These are phyloP conservation scores for Echites panduratus DNA, from an alignment of 257 asterid genomes.

Conservation along the genomic window DNA sequence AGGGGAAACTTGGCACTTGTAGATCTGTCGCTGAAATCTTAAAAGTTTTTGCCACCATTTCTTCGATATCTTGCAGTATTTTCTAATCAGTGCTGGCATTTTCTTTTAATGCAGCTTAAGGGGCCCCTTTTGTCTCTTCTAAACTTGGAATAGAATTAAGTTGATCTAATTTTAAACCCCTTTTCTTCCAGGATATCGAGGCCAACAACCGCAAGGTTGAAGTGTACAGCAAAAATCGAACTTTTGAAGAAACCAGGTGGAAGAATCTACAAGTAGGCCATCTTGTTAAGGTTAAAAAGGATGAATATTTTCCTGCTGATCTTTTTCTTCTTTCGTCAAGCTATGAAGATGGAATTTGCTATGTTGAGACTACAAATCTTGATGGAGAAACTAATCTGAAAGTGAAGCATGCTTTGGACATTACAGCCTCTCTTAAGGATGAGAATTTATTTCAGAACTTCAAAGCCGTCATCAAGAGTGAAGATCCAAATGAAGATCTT, in stretches of 20 bases:
- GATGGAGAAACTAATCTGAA: conserved; percentile 97
- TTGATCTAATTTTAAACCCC: neutral
- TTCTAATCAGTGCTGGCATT: neutral
- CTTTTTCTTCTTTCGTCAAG: conserved; percentile 81
- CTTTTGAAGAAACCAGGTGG: conserved; percentile 60
- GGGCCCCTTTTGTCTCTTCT: neutral
- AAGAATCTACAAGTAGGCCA: conserved; percentile 80
- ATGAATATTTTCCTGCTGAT: conserved; percentile 90
- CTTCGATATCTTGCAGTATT: neutral
- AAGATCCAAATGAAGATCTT: conserved; percentile 95
- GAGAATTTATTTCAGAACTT: conserved; percentile 49
- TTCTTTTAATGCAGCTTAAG: neutral
- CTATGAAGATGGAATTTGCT: conserved; percentile 87
- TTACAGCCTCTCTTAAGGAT: conserved; percentile 52
- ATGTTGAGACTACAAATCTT: conserved; percentile 85
- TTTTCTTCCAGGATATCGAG: conserved; percentile 62
- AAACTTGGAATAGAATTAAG: neutral
- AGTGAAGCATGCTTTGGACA: conserved; percentile 79
- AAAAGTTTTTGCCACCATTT: neutral
- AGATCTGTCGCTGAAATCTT: neutral
- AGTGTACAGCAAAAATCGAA: conserved; percentile 37
- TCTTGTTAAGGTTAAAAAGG: conserved; percentile 72
- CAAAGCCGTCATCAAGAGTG: conserved; percentile 71
- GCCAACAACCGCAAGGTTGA: conserved; percentile 77
- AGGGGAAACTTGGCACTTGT: neutral